A percentile compares a stretch with the other conserved stretches of the same genome.
phyloP scores from a whole-genome alignment of 2,329 filamentous ascomycete species.

The Monilinia fructicola region DNA sequence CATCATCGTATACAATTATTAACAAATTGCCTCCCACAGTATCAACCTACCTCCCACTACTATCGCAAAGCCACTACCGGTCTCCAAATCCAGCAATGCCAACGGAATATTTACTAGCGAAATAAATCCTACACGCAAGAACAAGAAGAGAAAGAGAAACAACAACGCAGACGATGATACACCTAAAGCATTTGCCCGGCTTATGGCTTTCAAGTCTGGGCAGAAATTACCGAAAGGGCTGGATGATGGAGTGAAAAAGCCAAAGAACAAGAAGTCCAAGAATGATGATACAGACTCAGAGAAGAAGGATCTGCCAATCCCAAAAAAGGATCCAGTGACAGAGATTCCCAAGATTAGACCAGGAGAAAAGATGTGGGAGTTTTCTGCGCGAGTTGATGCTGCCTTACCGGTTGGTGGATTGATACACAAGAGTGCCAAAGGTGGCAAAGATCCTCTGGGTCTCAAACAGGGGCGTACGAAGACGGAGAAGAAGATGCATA shows the following conservation, averaged over 20 bases:
- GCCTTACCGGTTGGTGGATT: constrained; percentile 75
- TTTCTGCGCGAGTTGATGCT: constrained; percentile 78
- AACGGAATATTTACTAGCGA: constrained; percentile 43
- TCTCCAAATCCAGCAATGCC: constrained; percentile 47
- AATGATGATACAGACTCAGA: constrained; percentile 25
- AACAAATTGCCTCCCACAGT: constrained; percentile 36
- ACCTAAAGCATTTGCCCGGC: constrained; percentile 79
- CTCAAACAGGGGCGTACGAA: constrained; percentile 70
- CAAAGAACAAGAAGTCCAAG: constrained; percentile 39
- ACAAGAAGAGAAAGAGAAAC: constrained; percentile 52
- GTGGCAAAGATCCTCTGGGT: constrained; percentile 62
- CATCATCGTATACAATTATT: constrained; percentile 10
- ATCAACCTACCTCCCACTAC: constrained; percentile 56
- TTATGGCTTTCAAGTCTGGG: constrained; percentile 74
- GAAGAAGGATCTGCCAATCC: constrained; percentile 26
- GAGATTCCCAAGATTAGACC: constrained; percentile 70
- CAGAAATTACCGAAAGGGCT: constrained; percentile 63
- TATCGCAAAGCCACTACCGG: constrained; percentile 58
- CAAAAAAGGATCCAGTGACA: constrained; percentile 31
- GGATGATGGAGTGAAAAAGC: constrained; percentile 62
- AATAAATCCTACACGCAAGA: constrained; percentile 36
- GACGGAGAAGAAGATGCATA: constrained; percentile 81
- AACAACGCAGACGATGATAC: constrained; percentile 61
- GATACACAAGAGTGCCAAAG: constrained; percentile 57
- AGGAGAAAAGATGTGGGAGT: constrained; percentile 80